Percentiles rank a stretch among this genome's conserved stretches.
These are phyloP conservation scores for Actinomortierella ambigua DNA, from an alignment of 371 early-diverging fungal genomes.

Conservation along the genomic window DNA sequence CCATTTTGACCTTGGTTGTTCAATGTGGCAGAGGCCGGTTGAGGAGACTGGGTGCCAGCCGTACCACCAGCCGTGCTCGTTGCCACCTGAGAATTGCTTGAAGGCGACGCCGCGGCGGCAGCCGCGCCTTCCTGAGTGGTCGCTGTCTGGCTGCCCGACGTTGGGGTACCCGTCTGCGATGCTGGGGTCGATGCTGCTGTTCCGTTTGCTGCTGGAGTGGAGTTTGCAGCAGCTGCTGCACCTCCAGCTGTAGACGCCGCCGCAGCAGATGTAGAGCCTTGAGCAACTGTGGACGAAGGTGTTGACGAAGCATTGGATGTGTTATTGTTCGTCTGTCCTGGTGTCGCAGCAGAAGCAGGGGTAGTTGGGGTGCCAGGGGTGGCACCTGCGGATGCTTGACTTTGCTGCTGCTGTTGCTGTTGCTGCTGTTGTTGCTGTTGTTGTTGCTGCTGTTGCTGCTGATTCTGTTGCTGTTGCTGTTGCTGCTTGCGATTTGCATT, in stretches of 20 bases:
- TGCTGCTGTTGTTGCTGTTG: conserved; percentile 13
- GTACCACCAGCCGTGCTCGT: conserved; percentile 10
- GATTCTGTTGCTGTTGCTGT: conserved; percentile 30
- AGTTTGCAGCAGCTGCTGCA: conserved; percentile 5
- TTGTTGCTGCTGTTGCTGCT: conserved; percentile 10
- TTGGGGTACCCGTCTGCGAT: conserved; percentile 4
- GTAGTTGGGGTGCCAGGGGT: conserved; percentile 34
- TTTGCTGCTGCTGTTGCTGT: conserved; percentile 14
- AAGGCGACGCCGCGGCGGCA: conserved; percentile 7
- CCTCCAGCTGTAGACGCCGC: conserved; percentile 11
- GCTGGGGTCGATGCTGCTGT: conserved; percentile 2
- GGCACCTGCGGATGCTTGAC: conserved; percentile 9
- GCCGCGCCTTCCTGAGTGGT: conserved; percentile 18
- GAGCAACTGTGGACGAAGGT: background rate
- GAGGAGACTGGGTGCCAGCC: conserved; percentile 17
- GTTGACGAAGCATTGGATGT: conserved; percentile 5
- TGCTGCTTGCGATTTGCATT: conserved; percentile 63
- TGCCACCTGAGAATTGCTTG: conserved; percentile 18
- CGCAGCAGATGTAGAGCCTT: background rate
- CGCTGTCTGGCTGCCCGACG: conserved; percentile 9
- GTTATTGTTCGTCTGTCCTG: conserved; percentile 9
- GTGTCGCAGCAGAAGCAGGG: conserved; percentile 20
- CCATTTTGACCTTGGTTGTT: conserved; percentile 13
- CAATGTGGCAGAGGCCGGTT: conserved; percentile 14
- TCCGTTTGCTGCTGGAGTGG: conserved; percentile 6